Conservation (phyloP, 371 early-diverging fungal genomes). For the Haplosporangium sp. region DNA sequence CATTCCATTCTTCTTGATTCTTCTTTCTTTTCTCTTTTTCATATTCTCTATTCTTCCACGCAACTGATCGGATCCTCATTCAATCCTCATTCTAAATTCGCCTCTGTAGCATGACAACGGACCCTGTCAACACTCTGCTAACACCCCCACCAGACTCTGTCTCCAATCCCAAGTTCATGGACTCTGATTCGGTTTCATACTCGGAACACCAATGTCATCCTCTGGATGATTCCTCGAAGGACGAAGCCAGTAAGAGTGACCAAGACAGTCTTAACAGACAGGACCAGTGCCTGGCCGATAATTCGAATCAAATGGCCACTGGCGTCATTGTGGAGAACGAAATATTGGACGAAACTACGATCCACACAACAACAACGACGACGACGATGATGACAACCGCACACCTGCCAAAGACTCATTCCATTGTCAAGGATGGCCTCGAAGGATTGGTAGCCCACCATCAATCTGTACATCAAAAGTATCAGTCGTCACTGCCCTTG, state of each 20-base stretch:
- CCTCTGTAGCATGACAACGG: slow-evolving; percentile 18
- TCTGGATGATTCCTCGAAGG: slow-evolving; percentile 26
- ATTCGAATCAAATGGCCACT: neutral
- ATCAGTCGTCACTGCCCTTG: slow-evolving; percentile 7
- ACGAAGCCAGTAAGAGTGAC: slow-evolving; percentile 6
- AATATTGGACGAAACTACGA: slow-evolving; percentile 12
- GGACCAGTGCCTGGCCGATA: too few relatives aligned
- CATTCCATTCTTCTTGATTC: neutral
- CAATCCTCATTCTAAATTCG: slow-evolving; percentile 9
- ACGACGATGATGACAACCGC: slow-evolving; percentile 20
- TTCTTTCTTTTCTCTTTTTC: neutral
- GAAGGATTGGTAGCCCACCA: slow-evolving; percentile 20
- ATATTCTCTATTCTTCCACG: neutral
- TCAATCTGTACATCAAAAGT: slow-evolving; percentile 21
- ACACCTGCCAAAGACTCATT: slow-evolving; percentile 11
- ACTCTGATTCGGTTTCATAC: slow-evolving; percentile 10
- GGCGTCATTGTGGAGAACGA: neutral
- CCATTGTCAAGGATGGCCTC: slow-evolving; percentile 4
- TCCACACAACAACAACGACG: slow-evolving; percentile 13
- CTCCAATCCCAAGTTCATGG: slow-evolving; percentile 25
- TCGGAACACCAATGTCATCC: slow-evolving; percentile 6
- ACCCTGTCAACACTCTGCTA: slow-evolving; percentile 17
- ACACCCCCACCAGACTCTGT: slow-evolving; percentile 35
- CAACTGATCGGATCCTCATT: neutral
- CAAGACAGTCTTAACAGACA: neutral